Evolutionary conservation across 1,139 yeast species (phyloP), one percentile per base, ranked within the genome.

Genomic region (Debaryomycetaceae sp.): DNA sequence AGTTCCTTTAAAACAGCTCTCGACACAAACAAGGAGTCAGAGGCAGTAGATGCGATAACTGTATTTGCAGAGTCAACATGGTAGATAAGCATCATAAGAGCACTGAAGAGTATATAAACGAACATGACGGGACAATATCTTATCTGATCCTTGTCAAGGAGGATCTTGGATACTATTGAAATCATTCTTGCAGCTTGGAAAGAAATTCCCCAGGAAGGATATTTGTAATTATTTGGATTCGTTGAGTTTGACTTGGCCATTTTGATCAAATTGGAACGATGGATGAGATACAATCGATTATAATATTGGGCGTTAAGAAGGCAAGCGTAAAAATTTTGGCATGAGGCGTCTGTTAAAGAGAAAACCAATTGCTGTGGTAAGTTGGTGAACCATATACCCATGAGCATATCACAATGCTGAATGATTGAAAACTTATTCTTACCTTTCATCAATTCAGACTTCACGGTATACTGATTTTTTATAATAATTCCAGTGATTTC

Each of bases 131-230:
- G 85, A 58, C 83, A 72, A 55, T 75, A 75, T 49, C 67, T 66
- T 46, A 83, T 59, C 54, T 80, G 78, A 46, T 77, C 75, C 42
- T 76, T 72, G 39, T 77, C 79, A 34, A 77, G 63, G 49, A 87
- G 56, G 47, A 80, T 81, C 47, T 84, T 85, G 39, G 81, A 70
- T 44, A 87, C 83, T 48, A 82, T 73, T 6, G 87, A 80, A 50
- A 87, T 83, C 85, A 85, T 85, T 57, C 88, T 81, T 1, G 95
- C 89, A 0, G 95, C 89, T 61, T 86, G 91, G 69, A 87, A 87
- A 2, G 91, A 85, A 49, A 87, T 86, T 11, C 93, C 90, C 87
- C 93, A 83, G 6, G 89, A 81, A 1, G 93, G 90, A 60, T 83
- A 85, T 45, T 76, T 79, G 57, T 75, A 80, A 55, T 75, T 76